Evolutionary conservation across 768 basidiomycete genomes (phyloP).

Genomic region (Pulveroboletus sp.): DNA sequence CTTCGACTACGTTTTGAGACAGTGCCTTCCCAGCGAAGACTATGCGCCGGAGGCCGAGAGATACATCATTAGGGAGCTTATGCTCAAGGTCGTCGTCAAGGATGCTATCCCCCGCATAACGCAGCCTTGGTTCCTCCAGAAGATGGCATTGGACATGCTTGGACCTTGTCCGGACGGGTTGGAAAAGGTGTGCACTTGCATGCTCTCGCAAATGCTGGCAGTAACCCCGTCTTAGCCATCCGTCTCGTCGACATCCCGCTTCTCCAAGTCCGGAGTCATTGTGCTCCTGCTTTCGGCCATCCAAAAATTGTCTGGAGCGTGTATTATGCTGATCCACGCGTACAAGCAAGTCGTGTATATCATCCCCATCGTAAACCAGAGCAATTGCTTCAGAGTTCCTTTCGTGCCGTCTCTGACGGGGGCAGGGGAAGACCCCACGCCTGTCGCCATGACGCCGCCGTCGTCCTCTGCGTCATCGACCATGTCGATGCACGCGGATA

Average conservation of each 20-base stretch:
- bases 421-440: background rate
- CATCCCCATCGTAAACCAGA: conserved; percentile 61
- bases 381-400: conserved; percentile 5
- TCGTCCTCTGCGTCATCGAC: conserved; percentile 27
- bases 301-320: conserved; percentile 64
- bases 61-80: conserved; percentile 77
- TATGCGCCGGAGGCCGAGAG: conserved; percentile 69
- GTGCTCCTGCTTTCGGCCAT: conserved; percentile 71
- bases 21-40: conserved; percentile 73
- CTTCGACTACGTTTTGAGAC: conserved; percentile 69
- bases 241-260: conserved; percentile 22
- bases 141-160: conserved; percentile 59
- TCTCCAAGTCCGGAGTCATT: conserved; percentile 51
- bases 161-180: conserved; percentile 37
- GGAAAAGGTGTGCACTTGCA: conserved; percentile 17
- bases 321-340: conserved; percentile 61
- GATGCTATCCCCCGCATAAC: conserved; percentile 64
- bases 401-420: background rate
- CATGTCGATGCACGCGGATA: conserved; percentile 12
- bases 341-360: conserved; percentile 63
- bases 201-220: background rate
- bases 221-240: conserved; percentile 14
- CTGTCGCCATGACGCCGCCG: conserved; percentile 5
- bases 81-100: conserved; percentile 71
- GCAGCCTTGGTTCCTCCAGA: conserved; percentile 90